These are phyloP conservation scores for Pythium rishiriense DNA, from an alignment of 352 stramenopile genomes.

Conservation along the genomic window DNA sequence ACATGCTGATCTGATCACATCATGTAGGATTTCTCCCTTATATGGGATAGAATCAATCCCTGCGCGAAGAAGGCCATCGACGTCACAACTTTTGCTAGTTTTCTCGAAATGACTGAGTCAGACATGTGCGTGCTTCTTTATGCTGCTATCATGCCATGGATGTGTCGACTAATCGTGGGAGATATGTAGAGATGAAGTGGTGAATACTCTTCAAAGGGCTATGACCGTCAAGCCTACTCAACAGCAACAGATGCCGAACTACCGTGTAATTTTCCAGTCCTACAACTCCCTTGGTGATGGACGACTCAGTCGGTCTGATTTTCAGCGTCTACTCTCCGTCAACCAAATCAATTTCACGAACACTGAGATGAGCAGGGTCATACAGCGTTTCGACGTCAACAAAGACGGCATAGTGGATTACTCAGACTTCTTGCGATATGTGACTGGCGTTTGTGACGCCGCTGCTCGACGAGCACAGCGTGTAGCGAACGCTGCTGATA, in stretches of 20 bases:
- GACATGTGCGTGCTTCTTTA: slow-evolving; percentile 53
- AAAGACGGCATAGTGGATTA: slow-evolving; percentile 78
- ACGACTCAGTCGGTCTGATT: slow-evolving; percentile 64
- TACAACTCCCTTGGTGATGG: slow-evolving; percentile 74
- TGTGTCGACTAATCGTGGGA: neutral
- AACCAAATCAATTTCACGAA: slow-evolving; percentile 77
- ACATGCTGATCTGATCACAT: neutral
- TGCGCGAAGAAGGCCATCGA: slow-evolving; percentile 58
- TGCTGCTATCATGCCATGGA: neutral
- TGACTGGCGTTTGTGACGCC: slow-evolving; percentile 73
- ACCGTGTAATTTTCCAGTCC: slow-evolving; percentile 73
- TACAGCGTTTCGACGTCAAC: slow-evolving; percentile 80
- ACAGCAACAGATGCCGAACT: slow-evolving; percentile 62
- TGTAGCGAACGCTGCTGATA: slow-evolving; percentile 63
- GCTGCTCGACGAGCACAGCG: slow-evolving; percentile 49
- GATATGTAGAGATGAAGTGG: slow-evolving; percentile 53
- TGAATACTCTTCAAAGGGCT: slow-evolving; percentile 58
- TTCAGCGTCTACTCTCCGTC: slow-evolving; percentile 65
- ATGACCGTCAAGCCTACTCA: slow-evolving; percentile 61
- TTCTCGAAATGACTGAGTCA: slow-evolving; percentile 72
- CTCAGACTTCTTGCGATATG: slow-evolving; percentile 73
- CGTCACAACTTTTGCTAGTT: slow-evolving; percentile 52
- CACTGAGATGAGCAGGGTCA: slow-evolving; percentile 71
- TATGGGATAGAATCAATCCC: slow-evolving; percentile 78
- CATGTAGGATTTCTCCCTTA: slow-evolving; percentile 54